Evolutionary conservation across 805 yeast genomes (phyloP), one percentile per base, ranked within the genome.

Genomic region (Danielia reshetovae): DNA sequence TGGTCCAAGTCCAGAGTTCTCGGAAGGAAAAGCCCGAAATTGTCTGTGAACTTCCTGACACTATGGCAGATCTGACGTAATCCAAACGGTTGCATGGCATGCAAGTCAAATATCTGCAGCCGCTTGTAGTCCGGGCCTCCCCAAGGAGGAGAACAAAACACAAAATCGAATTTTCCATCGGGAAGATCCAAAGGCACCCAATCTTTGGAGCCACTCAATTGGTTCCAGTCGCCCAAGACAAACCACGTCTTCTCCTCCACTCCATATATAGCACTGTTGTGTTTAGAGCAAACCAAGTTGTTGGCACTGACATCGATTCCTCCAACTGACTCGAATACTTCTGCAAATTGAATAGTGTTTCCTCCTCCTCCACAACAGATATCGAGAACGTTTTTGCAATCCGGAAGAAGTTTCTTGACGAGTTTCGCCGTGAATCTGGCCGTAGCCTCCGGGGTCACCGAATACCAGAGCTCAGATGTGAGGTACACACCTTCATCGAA

Each of bases 301-400:
- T 69, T 70, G 22, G 68, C 60, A 35, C 77, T 78, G 25, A 63
- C 62, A 49, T 86, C 95, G 1, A 85, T 57, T 2, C 83, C 87
- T 23, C 76, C 72, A 1, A 78, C 81, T 17, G 51, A 46, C 1
- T 72, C 70, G 56, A 85, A 83, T 22, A 52, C 43, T 35, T 65
- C 49, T 30, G 89, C 85, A 55, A 88, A 75, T 46, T 85, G 95
- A 15, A 85, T 81, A 1, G 84, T 63, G 51, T 86, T 86, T 0
- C 95, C 95, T 1, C 95, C 96, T 1, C 88, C 95, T 0, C 96
- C 96, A 44, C 90, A 79, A 48, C 85, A 85, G 2, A 84, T 70
- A 50, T 87, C 96, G 10, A 82, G 54, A 0, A 79, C 59, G 3
- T 60, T 65, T 4, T 43, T 44, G 2, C 76, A 70, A 0, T 69